Evolutionary conservation across 345 rosid species (phyloP), one percentile per base, ranked within the genome.

Genomic region (Draba incana): DNA sequence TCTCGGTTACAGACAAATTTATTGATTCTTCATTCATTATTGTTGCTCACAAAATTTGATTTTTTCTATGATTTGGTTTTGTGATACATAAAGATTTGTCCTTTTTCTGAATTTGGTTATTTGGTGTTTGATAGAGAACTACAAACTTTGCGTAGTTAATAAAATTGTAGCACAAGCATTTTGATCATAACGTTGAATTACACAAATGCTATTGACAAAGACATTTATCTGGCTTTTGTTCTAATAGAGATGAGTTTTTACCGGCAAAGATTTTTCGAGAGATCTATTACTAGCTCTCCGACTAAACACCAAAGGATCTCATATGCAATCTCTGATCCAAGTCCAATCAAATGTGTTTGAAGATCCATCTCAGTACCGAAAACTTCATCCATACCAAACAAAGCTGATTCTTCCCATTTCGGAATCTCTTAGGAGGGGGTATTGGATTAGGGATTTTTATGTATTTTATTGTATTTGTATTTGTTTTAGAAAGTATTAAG

Each of bases 331-430:
- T 84, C 84, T 23, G 75, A 71, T 10, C 84, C 97, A 58, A 75
- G 37, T 75, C 90, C 96, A 43, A 78, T 79, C 23, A 75, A 64
- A 75, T 87, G 91, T 0, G 81, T 69, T 20, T 85, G 92, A 37
- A 88, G 81, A 67, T 87, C 88, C 46, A 84, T 85, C 66, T 90
- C 94, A 51, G 79, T 78, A 27, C 79, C 78, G 13, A 86, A 70
- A n/a, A 87, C 61, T 52, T 91, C 92, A 37, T 94, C 92, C 2
- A 78, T 75, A 43, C 59, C 68, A 84, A 81, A 74, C 67, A 81
- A 67, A 48, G 75, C 70, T 49, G 84, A 59, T 41, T 25, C 55
- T 14, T 74, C 78, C 97, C 99, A 94, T 61, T 71, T 85, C 57
- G 81, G 81, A 48, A 89, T 73, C 64, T 85, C 92, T 47, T 70